Base-by-base conservation (phyloP, 208 protist species). In the Leishmania tropica region DNA sequence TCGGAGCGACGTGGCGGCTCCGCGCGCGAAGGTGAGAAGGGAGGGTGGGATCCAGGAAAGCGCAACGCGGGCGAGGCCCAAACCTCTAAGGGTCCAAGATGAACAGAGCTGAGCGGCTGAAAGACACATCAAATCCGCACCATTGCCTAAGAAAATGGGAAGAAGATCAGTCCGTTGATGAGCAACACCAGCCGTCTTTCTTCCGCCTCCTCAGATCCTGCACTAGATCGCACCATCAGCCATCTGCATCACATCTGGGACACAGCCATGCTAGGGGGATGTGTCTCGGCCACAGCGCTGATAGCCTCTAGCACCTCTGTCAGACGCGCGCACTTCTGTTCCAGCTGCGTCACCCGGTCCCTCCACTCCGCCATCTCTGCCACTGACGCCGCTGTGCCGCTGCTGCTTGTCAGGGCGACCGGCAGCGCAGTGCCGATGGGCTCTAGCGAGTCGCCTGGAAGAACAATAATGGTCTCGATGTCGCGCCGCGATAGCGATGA, bases 401-500 rank as follows among this genome's bases (percentile, higher is more conserved):
- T 65, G 47, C 60, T 56, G 54, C 28, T 31, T 31, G 80, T 60
- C 40, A 53, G 10, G n/a, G 48, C 31, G 19, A 60, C 53, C 53
- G 75, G 35, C 54, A 35, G 47, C 64, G 78, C 70, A 28, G 77
- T 48, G 40, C 11, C 21, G 42, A 83, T 74, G 13, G 65, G 79
- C 42, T 87, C 88, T 51, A 85, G 80, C 58, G 72, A 71, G 70
- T 81, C 81, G 3, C 75, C 81, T 8, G 80, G 81, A n/a, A 76
- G 83, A n/a, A 90, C 68, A 56, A 93, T 54, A 45, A 92, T 91
- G 8, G 81, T 81, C 51, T 85, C 87, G 45, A 95, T 87, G 64
- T 95, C 92, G 56, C 85, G 81, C 10, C 90, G 87, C 6, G 85
- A 87, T 3, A 93, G 87, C 40, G 89, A 89, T 42, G 89, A 91